phyloP scores from a whole-genome alignment of 257 asterid genomes.

The Asclepias syriaca region DNA sequence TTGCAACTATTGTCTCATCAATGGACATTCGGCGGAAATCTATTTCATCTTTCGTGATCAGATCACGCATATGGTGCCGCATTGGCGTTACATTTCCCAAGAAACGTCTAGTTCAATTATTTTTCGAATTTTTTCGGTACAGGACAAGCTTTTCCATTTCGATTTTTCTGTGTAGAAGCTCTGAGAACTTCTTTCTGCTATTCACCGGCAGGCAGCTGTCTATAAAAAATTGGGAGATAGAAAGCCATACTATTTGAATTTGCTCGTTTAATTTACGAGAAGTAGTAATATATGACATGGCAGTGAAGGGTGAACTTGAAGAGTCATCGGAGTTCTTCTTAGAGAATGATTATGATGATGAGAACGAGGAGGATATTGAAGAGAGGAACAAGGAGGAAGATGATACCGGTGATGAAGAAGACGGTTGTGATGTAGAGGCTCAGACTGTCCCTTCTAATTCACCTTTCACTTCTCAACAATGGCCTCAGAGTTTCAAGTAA shows the following conservation, averaged over 20 bases:
- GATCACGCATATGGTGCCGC: too few relatives aligned
- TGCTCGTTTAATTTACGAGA: not conserved
- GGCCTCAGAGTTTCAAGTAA: slow-evolving; percentile 96
- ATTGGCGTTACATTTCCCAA: not conserved
- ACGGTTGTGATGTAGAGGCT: slow-evolving; percentile 16
- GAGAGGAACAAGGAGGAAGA: slow-evolving; percentile 21
- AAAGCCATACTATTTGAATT: not conserved
- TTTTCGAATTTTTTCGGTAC: not conserved
- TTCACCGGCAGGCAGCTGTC: not conserved
- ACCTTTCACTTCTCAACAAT: slow-evolving; percentile 45
- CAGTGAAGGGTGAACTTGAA: not conserved
- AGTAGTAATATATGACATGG: not conserved
- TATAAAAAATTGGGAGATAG: not conserved
- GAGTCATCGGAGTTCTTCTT: slow-evolving; percentile 21
- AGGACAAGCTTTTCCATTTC: slow-evolving; percentile 1
- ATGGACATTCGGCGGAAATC: not conserved
- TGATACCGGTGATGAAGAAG: slow-evolving; percentile 21
- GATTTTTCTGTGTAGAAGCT: not conserved
- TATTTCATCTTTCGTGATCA: not conserved
- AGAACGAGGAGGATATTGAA: slow-evolving; percentile 17
- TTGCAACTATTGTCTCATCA: not conserved
- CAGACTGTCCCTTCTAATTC: slow-evolving; percentile 36
- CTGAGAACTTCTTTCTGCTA: not conserved
- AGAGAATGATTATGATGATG: slow-evolving; percentile 41
- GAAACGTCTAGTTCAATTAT: not conserved